Conservation (phyloP, 2,329 filamentous ascomycete genomes). For the Ophiocordyceps australis region DNA sequence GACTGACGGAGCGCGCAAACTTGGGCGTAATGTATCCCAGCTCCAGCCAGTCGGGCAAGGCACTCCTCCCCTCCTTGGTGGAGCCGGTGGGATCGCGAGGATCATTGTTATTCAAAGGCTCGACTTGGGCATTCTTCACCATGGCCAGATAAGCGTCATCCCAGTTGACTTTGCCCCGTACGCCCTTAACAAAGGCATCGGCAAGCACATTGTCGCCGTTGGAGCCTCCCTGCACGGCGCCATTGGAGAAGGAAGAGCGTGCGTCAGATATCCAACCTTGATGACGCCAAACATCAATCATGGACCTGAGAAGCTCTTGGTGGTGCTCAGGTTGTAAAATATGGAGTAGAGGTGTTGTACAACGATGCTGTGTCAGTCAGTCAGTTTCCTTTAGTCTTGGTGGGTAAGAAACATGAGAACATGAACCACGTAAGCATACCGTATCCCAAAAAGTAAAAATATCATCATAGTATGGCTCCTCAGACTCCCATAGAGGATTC, state of each 20-base stretch:
- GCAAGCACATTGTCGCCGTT: constrained; percentile 57
- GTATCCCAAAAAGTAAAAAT: constrained; percentile 52
- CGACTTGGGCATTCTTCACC: constrained; percentile 47
- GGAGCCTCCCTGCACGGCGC: constrained; percentile 49
- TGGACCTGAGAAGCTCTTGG: constrained; percentile 45
- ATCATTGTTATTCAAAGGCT: constrained; percentile 40
- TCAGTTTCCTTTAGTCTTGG: constrained; percentile 3
- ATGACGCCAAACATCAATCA: constrained; percentile 50
- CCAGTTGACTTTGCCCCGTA: constrained; percentile 46
- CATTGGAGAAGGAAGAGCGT: constrained; percentile 51
- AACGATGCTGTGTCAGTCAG: constrained; percentile 30
- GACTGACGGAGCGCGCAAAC: constrained; percentile 41
- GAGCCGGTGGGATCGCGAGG: constrained; percentile 37
- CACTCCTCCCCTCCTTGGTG: constrained; percentile 50
- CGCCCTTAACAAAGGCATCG: constrained; percentile 53
- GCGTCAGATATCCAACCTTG: constrained; percentile 48
- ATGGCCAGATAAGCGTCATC: constrained; percentile 41
- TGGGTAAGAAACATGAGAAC: too few species aligned
- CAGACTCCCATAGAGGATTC: constrained; percentile 45
- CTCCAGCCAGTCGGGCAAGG: constrained; percentile 48
- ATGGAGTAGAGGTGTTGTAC: constrained; percentile 45
- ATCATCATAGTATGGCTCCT: constrained; percentile 54
- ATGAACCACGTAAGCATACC: too few species aligned
- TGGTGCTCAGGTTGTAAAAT: constrained; percentile 44
- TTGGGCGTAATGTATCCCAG: constrained; percentile 47